Evolutionary conservation across 2,329 filamentous ascomycete species (phyloP).

Genomic region (Colletotrichum tofieldiae): DNA sequence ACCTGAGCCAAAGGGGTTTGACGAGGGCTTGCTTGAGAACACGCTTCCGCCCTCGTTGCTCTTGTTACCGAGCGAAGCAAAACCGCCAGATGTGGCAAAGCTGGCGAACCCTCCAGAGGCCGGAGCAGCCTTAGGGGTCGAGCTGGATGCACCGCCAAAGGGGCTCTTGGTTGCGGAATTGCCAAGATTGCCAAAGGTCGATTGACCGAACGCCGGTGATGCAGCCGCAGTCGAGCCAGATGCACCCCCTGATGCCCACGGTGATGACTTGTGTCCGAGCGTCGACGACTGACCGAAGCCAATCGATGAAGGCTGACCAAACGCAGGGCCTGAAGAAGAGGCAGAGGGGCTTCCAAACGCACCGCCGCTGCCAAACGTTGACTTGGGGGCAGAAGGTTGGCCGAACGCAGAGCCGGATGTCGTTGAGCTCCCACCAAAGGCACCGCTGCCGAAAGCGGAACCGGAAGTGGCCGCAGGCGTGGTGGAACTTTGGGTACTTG

Average conservation of each 20-base stretch:
- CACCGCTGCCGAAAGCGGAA: slow-evolving; percentile 61
- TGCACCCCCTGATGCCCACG: slow-evolving; percentile 63
- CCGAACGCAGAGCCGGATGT: slow-evolving; percentile 64
- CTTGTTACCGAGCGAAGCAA: slow-evolving; percentile 63
- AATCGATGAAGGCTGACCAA: slow-evolving; percentile 53
- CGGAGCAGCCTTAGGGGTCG: slow-evolving; percentile 49
- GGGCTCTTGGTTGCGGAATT: slow-evolving; percentile 55
- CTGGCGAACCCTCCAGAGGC: slow-evolving; percentile 63
- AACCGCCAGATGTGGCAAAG: slow-evolving; percentile 70
- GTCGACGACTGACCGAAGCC: slow-evolving; percentile 69
- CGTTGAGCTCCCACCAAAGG: slow-evolving; percentile 59
- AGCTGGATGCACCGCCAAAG: slow-evolving; percentile 53
- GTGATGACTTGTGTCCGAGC: slow-evolving; percentile 65
- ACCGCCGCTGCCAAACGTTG: slow-evolving; percentile 26
- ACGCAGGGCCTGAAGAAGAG: slow-evolving; percentile 50
- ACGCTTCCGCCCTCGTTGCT: slow-evolving; percentile 53
- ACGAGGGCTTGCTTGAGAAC: slow-evolving; percentile 59
- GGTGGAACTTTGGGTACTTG: slow-evolving; percentile 4
- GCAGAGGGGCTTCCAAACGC: slow-evolving; percentile 38
- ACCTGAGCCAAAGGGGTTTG: slow-evolving; percentile 52
- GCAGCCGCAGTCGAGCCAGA: slow-evolving; percentile 53
- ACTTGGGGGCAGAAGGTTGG: slow-evolving; percentile 55
- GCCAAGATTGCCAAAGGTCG: slow-evolving; percentile 62
- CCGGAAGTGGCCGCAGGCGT: slow-evolving; percentile 47
- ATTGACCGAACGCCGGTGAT: slow-evolving; percentile 69